A percentile compares a stretch with the other conserved stretches of the same genome.
These are phyloP conservation scores for Arthroderma sp. DNA, from an alignment of 2,329 filamentous ascomycete genomes.

Conservation along the genomic window DNA sequence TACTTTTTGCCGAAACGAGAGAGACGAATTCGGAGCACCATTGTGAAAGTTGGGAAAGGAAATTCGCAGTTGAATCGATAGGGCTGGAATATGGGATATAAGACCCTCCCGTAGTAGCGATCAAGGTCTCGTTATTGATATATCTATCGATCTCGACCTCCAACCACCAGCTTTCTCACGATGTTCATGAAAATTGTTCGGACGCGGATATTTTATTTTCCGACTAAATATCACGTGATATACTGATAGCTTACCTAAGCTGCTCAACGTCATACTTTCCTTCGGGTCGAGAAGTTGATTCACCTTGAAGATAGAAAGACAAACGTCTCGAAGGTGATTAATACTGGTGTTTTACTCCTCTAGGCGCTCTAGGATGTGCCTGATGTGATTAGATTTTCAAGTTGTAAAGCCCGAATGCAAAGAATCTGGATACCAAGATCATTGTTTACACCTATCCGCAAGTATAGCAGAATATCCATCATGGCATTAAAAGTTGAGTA, in stretches of 20 bases:
- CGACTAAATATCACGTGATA: neutral
- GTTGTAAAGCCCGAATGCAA: neutral
- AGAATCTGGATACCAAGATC: neutral
- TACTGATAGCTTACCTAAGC: neutral
- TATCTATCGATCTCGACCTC: neutral
- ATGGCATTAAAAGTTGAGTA: conserved; percentile 14
- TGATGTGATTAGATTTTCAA: too few species aligned
- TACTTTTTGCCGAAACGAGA: conserved; percentile 85
- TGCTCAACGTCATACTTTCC: neutral
- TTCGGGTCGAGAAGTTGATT: neutral
- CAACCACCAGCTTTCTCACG: neutral
- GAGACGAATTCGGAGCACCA: conserved; percentile 91
- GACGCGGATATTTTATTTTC: neutral
- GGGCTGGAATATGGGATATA: neutral
- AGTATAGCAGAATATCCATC: conserved; percentile 10
- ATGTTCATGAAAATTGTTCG: neutral
- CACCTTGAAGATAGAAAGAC: neutral
- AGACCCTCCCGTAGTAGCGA: neutral
- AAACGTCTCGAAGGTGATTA: neutral
- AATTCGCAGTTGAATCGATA: neutral
- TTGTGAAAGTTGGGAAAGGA: conserved; percentile 31
- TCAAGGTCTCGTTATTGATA: neutral
- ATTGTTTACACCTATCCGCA: conserved; percentile 4
- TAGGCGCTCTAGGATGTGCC: neutral
- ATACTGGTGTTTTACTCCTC: neutral